phyloP scores from a whole-genome alignment of 2,329 filamentous ascomycete genomes.

The Fusarium coffeatum region DNA sequence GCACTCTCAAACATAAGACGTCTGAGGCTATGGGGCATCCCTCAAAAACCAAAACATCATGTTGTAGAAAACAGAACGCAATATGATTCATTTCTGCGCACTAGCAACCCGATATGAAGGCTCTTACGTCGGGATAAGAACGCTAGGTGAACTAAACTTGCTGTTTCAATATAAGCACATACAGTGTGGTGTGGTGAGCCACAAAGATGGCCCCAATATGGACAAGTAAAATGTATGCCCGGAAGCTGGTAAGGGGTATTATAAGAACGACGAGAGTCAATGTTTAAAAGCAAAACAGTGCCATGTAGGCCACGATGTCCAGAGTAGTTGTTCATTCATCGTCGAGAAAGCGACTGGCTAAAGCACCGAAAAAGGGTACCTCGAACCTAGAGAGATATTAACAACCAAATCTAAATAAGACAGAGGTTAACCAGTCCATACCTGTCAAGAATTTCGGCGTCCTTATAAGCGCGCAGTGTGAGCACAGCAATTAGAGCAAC shows the following conservation, averaged over 20 bases:
- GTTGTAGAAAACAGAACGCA: neutral
- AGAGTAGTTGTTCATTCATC: constrained; percentile 68
- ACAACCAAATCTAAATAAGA: neutral
- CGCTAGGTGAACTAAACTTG: neutral
- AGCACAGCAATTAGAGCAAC: constrained; percentile 80
- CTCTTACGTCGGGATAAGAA: neutral
- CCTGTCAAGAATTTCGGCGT: constrained; percentile 77
- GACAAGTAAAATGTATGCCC: neutral
- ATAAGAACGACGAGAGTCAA: constrained; percentile 10
- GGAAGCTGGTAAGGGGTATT: constrained; percentile 30
- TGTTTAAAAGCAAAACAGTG: neutral
- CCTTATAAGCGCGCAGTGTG: constrained; percentile 82
- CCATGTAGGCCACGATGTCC: neutral
- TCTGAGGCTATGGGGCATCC: neutral
- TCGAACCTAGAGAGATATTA: constrained; percentile 71
- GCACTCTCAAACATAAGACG: neutral
- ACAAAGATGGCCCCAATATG: neutral
- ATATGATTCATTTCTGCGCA: neutral
- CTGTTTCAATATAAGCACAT: neutral
- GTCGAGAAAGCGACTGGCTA: constrained; percentile 91
- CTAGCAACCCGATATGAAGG: neutral
- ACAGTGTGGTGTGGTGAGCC: neutral
- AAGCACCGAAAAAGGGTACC: constrained; percentile 83
- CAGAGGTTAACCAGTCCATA: constrained; percentile 48
- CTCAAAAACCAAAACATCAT: neutral